phyloP scores from a whole-genome alignment of 1,139 yeast genomes.

The Suhomyces maxii region DNA sequence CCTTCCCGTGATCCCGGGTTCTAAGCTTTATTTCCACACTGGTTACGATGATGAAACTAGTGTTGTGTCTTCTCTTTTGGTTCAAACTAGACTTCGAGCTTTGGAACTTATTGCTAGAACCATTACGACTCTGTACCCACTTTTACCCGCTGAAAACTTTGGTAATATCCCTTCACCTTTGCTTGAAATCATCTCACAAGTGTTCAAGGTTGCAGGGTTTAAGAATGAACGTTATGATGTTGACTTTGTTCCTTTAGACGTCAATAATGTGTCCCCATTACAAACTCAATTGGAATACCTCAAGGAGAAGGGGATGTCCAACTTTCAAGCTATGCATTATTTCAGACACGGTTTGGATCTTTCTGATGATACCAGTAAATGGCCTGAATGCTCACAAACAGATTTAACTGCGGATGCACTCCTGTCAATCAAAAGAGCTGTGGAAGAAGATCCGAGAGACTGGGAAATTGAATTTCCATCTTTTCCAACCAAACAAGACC shows the following conservation, averaged over 20 bases:
- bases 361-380: slow-evolving; percentile 17
- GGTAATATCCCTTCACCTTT: slow-evolving; percentile 8
- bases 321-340: slow-evolving; percentile 39
- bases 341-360: slow-evolving; percentile 30
- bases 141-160: slow-evolving; percentile 6
- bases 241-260: slow-evolving; percentile 44
- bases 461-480: slow-evolving; percentile 17
- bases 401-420: slow-evolving; percentile 26
- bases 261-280: slow-evolving; percentile 53
- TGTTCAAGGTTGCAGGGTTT: slow-evolving; percentile 3
- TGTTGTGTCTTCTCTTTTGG: slow-evolving; percentile 33
- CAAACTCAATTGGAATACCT: slow-evolving; percentile 51
- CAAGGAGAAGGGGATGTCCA: slow-evolving; percentile 39
- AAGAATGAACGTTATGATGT: slow-evolving; percentile 26
- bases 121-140: slow-evolving; percentile 1
- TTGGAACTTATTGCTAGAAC: slow-evolving; percentile 32
- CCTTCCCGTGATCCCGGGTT: slow-evolving; percentile 24
- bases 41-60: slow-evolving; percentile 24
- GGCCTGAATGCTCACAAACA: slow-evolving; percentile 28
- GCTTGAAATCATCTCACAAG: slow-evolving; percentile 4
- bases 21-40: slow-evolving; percentile 26
- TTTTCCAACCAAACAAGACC: slow-evolving; percentile 13
- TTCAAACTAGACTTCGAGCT: slow-evolving; percentile 41
- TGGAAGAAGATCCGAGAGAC: slow-evolving; percentile 15
- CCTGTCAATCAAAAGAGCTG: slow-evolving; percentile 15